A percentile compares a stretch with the other conserved stretches of the same genome.
Conservation (phyloP, 169 alveolate genomes). For the Eimeria praecox region DNA sequence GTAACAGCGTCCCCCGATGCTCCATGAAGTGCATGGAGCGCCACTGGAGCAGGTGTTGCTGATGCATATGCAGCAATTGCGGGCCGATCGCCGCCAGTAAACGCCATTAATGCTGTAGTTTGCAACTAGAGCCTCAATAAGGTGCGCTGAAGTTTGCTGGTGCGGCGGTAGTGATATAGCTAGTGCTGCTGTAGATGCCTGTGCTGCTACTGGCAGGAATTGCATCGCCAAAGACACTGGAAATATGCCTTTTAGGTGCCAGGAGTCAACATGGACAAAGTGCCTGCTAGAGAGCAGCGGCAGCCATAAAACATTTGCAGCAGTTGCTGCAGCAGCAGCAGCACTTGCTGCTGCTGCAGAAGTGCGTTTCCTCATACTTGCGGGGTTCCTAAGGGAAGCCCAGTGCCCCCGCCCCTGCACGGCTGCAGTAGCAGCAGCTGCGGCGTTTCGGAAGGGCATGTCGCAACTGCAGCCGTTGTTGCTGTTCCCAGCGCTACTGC, state of each 20-base stretch:
- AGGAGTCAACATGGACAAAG: neutral
- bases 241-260: constrained; percentile 11
- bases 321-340: constrained; percentile 28
- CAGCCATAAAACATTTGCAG: constrained; percentile 5
- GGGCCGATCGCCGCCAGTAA: neutral
- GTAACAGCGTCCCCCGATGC: neutral
- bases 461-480: neutral
- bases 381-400: neutral
- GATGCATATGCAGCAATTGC: neutral
- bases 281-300: constrained; percentile 17
- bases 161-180: neutral
- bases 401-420: neutral
- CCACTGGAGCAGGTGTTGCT: neutral
- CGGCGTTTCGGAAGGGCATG: neutral
- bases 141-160: neutral
- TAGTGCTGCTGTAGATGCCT: neutral
- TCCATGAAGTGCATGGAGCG: neutral
- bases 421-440: constrained; percentile 10
- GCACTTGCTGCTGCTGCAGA: constrained; percentile 33
- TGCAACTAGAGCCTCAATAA: neutral
- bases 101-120: neutral
- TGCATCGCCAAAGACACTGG: too few relatives aligned
- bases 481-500: neutral
- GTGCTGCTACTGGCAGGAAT: neutral
- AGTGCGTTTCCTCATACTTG: neutral